These are phyloP conservation scores for Geotrichum phurueaensis DNA, from an alignment of 1,139 yeast species.

Conservation along the genomic window DNA sequence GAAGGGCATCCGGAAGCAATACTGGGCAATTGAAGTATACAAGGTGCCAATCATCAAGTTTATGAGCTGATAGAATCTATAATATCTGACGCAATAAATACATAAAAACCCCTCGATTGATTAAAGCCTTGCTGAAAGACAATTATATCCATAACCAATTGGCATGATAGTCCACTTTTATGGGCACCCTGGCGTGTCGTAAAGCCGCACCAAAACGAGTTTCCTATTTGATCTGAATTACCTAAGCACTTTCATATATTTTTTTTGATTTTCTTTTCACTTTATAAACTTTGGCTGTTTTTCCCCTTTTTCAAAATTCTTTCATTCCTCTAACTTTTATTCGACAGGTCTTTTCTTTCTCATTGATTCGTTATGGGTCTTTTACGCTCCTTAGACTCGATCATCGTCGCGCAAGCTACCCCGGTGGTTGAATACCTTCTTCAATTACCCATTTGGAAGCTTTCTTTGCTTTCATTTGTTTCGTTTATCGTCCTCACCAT, in stretches of 20 bases:
- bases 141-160: no score
- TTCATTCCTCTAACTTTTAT: not conserved
- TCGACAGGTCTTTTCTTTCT: not conserved
- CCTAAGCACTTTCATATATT: not conserved
- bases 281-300: not conserved
- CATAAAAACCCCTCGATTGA: not conserved
- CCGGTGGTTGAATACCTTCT: constrained; percentile 14
- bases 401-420: constrained; percentile 30
- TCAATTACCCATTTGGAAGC: constrained; percentile 26
- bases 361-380: constrained; percentile 13
- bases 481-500: constrained; percentile 36
- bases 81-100: not conserved
- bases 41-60: constrained; percentile 19
- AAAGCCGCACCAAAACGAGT: not conserved
- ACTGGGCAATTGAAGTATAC: constrained; percentile 46
- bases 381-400: constrained; percentile 15
- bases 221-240: not conserved
- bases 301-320: not conserved
- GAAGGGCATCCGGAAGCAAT: constrained; percentile 64
- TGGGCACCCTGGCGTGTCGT: not conserved
- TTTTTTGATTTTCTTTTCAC: not conserved
- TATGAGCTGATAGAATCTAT: constrained; percentile 5
- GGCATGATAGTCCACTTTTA: not conserved
- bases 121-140: no score
- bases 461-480: constrained; percentile 26